Evolutionary conservation across 768 basidiomycete genomes (phyloP).

Genomic region (Neoboletus subvelutipes): DNA sequence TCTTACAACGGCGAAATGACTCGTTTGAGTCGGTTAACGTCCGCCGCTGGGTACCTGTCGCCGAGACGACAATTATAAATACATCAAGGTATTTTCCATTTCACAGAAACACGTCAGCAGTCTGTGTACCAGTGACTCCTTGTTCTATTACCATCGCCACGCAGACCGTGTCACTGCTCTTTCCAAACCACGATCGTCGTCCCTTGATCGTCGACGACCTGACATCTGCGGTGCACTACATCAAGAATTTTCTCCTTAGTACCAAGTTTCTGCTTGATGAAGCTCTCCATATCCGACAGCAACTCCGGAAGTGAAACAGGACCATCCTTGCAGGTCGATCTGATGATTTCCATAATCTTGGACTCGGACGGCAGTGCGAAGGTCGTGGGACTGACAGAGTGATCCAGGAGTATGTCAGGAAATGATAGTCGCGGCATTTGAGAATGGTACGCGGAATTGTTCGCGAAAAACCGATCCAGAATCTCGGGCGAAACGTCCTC

Average conservation of each 20-base stretch:
- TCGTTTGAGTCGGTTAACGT: neutral
- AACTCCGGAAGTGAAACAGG: slow-evolving; percentile 28
- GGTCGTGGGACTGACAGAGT: slow-evolving; percentile 32
- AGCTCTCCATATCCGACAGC: slow-evolving; percentile 22
- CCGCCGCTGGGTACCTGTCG: slow-evolving; percentile 1
- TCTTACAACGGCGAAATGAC: neutral
- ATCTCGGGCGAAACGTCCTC: slow-evolving; percentile 60
- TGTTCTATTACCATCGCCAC: slow-evolving; percentile 19
- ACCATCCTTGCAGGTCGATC: slow-evolving; percentile 38
- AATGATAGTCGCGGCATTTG: slow-evolving; percentile 46
- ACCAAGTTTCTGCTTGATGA: slow-evolving; percentile 46
- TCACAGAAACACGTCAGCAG: neutral
- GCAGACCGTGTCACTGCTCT: slow-evolving; percentile 17
- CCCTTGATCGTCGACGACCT: slow-evolving; percentile 52
- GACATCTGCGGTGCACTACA: slow-evolving; percentile 68
- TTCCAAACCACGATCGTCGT: slow-evolving; percentile 23
- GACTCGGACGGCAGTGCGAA: slow-evolving; percentile 76
- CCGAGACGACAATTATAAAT: slow-evolving; percentile 3
- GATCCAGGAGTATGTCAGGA: slow-evolving; percentile 33
- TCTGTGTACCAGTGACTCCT: slow-evolving; percentile 3
- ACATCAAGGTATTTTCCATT: neutral
- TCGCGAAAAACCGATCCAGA: slow-evolving; percentile 65
- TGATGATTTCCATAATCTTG: slow-evolving; percentile 66
- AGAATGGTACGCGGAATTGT: slow-evolving; percentile 46
- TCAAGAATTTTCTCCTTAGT: slow-evolving; percentile 77